Base-by-base conservation (phyloP, 108 stramenopile genomes). In the Cylindrotheca closterium region DNA sequence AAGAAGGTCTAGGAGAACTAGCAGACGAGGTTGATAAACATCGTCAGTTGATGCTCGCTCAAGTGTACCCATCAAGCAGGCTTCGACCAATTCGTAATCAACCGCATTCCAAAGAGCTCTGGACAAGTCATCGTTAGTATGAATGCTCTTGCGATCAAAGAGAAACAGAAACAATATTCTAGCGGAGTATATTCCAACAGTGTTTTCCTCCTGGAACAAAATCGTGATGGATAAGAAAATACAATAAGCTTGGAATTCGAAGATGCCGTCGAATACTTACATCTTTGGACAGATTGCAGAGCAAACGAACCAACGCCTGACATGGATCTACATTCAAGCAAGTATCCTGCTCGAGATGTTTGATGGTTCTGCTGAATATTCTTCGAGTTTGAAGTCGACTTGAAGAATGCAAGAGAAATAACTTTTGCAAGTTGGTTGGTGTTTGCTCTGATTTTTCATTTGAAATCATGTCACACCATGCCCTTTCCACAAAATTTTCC, bases 121-220 rank as follows among this genome's bases (percentile, higher is more conserved):
- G 26, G 66, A 74, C 37, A 67, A 25, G 4, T 74, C 67, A 42
- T 74, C 73, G 46, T 74, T 31, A 24, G 51, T 57, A 0, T 28
- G 24, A 4, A 29, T 7, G 21, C 46, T 57, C 47, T 48, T n/a
- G 7, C 67, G 52, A 55, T 67, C 66, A 19, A 48, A 34, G 29
- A 67, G 51, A 17, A 74, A 8, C 31, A 42, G 55, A 26, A 60
- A 27, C 15, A 62, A 28, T 0, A 57, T 30, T 27, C 73, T 30
- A 1, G 66, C 27, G 2, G 61, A 29, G 19, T 48, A 32, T 2
- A 62, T 15, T 3, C 34, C 8, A n/a, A n/a, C n/a, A n/a, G n/a
- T n/a, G n/a, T n/a, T n/a, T n/a, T n/a, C n/a, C n/a, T n/a, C n/a
- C n/a, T n/a, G n/a, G n/a, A n/a, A n/a, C n/a, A n/a, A n/a, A n/a